Conservation (phyloP, 768 basidiomycete species). For the Tulasnella sp. region DNA sequence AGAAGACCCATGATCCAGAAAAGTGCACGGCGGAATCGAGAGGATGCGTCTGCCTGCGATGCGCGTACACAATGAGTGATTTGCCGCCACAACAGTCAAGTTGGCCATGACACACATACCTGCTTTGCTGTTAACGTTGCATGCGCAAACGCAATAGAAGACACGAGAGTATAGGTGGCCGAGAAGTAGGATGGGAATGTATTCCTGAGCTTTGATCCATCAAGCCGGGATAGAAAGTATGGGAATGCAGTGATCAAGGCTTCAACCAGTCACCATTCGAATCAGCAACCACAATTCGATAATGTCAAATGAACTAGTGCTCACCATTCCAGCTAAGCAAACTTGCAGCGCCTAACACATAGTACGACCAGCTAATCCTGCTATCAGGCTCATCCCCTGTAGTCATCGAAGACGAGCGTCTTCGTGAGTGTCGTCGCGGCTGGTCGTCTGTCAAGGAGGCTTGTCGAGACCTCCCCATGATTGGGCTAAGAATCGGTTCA, state of each 20-base stretch:
- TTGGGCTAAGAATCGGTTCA: conserved; percentile 2
- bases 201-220: conserved; percentile 43
- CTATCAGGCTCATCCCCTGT: not conserved
- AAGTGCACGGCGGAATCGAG: conserved; percentile 37
- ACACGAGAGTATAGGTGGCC: conserved; percentile 47
- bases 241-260: conserved; percentile 80
- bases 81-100: not conserved
- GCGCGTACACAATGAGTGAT: not conserved
- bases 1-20: conserved; percentile 45
- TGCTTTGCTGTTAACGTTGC: conserved; percentile 59
- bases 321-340: conserved; percentile 87
- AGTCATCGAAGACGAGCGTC: not conserved
- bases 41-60: conserved; percentile 49
- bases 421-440: not conserved
- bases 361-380: conserved; percentile 44
- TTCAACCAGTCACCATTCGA: conserved; percentile 27
- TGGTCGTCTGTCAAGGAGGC: not conserved
- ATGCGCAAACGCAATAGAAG: conserved; percentile 62
- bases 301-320: conserved; percentile 17
- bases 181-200: conserved; percentile 61
- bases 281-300: not conserved
- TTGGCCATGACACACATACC: conserved; percentile 34
- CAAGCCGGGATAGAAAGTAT: conserved; percentile 64
- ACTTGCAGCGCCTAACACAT: conserved; percentile 66
- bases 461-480: not conserved